Conservation (phyloP, 495 filamentous ascomycete species). For the Podospora pseudocomata region DNA sequence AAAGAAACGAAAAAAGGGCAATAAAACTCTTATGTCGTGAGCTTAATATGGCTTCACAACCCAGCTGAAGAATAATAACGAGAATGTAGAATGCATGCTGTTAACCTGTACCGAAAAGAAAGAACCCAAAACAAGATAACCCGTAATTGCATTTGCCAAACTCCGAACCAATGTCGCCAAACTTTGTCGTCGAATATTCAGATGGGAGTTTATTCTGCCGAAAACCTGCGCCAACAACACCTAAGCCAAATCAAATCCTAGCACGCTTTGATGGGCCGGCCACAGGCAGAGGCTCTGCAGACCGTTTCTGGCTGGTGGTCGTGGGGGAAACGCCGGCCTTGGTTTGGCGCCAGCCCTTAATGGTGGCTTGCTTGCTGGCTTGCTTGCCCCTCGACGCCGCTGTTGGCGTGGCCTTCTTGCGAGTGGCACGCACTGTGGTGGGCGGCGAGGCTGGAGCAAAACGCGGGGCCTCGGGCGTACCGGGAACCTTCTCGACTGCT, state of each 20-base stretch:
- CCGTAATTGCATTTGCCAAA: slow-evolving; percentile 7
- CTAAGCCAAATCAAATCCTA: slow-evolving; percentile 29
- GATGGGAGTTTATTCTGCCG: not conserved
- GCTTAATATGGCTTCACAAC: slow-evolving; percentile 4
- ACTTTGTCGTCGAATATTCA: slow-evolving; percentile 12
- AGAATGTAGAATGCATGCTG: slow-evolving; percentile 5
- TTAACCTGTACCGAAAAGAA: slow-evolving; percentile 1
- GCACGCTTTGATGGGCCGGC: slow-evolving; percentile 34
- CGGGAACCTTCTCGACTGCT: slow-evolving; percentile 27
- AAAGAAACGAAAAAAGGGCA: slow-evolving; percentile 8
- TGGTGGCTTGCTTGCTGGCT: not conserved
- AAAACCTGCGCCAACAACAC: not conserved
- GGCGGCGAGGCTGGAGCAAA: slow-evolving; percentile 56
- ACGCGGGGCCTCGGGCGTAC: slow-evolving; percentile 50
- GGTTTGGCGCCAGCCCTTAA: slow-evolving; percentile 56
- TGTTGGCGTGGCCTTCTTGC: slow-evolving; percentile 29
- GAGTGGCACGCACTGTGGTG: slow-evolving; percentile 50
- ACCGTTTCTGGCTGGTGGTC: slow-evolving; percentile 42
- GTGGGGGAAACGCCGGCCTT: slow-evolving; percentile 42
- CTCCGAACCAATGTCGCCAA: slow-evolving; percentile 4
- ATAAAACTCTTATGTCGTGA: not conserved
- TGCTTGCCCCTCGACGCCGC: not conserved
- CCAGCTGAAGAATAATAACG: slow-evolving; percentile 1
- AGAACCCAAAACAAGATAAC: not conserved
- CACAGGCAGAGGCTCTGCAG: slow-evolving; percentile 36